Percentiles rank a stretch among this genome's conserved stretches.
Evolutionary conservation across 495 filamentous ascomycete genomes (phyloP).

Genomic region (Annulohypoxylon stygium): DNA sequence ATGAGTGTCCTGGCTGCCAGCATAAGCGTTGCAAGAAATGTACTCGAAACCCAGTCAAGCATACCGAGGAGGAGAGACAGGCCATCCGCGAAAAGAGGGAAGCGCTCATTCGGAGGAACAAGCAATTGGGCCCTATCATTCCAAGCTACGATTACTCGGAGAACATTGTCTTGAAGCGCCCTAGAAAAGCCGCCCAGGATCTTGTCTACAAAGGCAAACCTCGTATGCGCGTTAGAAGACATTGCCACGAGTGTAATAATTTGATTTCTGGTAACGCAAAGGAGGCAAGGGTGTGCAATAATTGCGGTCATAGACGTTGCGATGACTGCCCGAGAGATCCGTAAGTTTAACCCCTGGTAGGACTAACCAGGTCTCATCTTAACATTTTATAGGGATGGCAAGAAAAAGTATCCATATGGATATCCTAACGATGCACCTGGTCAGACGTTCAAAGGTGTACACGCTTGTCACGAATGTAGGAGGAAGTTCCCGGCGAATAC

Average conservation of each 20-base stretch:
- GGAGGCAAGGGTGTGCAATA: slow-evolving; percentile 72
- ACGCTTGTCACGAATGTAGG: slow-evolving; percentile 74
- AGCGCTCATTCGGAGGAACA: slow-evolving; percentile 63
- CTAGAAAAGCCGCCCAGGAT: slow-evolving; percentile 77
- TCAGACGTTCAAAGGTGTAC: slow-evolving; percentile 63
- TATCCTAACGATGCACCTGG: slow-evolving; percentile 77
- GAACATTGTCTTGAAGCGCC: slow-evolving; percentile 67
- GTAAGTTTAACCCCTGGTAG: slow-evolving; percentile 63
- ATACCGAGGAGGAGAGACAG: slow-evolving; percentile 64
- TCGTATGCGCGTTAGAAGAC: slow-evolving; percentile 77
- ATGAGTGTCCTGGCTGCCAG: slow-evolving; percentile 77
- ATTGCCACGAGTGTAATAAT: slow-evolving; percentile 80
- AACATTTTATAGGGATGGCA: slow-evolving; percentile 67
- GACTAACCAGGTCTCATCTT: slow-evolving; percentile 1
- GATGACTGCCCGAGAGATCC: slow-evolving; percentile 84
- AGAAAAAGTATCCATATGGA: slow-evolving; percentile 79
- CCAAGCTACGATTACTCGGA: slow-evolving; percentile 60
- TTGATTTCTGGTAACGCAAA: slow-evolving; percentile 69
- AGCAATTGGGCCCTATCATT: slow-evolving; percentile 61
- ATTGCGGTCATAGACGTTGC: slow-evolving; percentile 83
- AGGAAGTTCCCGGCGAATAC: slow-evolving; percentile 64
- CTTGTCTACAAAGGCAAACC: slow-evolving; percentile 71
- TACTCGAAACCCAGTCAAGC: slow-evolving; percentile 74
- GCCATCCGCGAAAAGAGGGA: slow-evolving; percentile 59
- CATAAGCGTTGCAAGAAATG: slow-evolving; percentile 85